Evolutionary conservation across 1,284 basidiomycete genomes (phyloP).

Genomic region (Cutaneotrichosporon cyanovorans): DNA sequence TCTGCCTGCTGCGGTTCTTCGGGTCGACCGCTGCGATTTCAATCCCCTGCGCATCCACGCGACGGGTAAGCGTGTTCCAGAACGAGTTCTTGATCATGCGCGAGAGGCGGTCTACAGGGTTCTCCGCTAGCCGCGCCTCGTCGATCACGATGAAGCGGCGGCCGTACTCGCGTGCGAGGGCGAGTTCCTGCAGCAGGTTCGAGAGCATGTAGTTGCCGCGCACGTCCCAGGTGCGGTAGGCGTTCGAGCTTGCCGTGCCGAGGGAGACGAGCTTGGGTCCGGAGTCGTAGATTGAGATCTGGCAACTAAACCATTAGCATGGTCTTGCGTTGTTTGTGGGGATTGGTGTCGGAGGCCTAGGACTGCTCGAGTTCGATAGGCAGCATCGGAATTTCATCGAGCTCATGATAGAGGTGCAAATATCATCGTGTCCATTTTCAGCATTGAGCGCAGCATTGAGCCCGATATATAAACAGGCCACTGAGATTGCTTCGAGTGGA

Average conservation of each 20-base stretch:
- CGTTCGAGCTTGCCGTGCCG: conserved; percentile 94
- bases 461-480: no score
- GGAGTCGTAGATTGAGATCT: conserved; percentile 93
- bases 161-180: conserved; percentile 90
- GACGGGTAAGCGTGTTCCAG: conserved; percentile 93
- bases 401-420: no score
- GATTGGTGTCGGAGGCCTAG: no score
- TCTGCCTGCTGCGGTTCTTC: conserved; percentile 80
- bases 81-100: conserved; percentile 98
- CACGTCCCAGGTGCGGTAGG: conserved; percentile 94
- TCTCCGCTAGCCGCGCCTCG: conserved; percentile 89
- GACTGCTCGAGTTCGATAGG: no score
- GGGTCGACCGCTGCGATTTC: conserved; percentile 96
- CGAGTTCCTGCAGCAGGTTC: conserved; percentile 96
- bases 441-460: no score
- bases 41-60: conserved; percentile 93
- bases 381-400: no score
- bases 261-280: conserved; percentile 94
- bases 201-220: conserved; percentile 97
- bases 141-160: conserved; percentile 96
- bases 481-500: no score
- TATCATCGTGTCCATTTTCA: no score
- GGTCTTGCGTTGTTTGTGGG: no score
- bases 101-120: conserved; percentile 91
- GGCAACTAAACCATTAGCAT: conserved; percentile 35